Evolutionary conservation across 176 grass and related monocot species (phyloP).

Genomic region (Zea mays): Zm-B73-REFERENCE-NAM-5.0 NC_050103.1:13825001-13825500

Average conservation of each 20-base stretch:
- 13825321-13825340: not conserved
- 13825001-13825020: slow-evolving; percentile 51
- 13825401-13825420: slow-evolving; percentile 32
- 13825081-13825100: slow-evolving; percentile 74
- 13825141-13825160: slow-evolving; percentile 9
- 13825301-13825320: slow-evolving; percentile 71
- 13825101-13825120: slow-evolving; percentile 62
- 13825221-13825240: slow-evolving; percentile 62
- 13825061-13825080: slow-evolving; percentile 67
- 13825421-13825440: slow-evolving; percentile 66
- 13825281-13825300: slow-evolving; percentile 83
- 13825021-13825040: slow-evolving; percentile 47
- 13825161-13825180: not conserved
- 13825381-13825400: not conserved
- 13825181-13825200: not conserved
- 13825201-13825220: not conserved
- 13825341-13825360: not conserved
- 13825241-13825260: slow-evolving; percentile 57
- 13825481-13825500: slow-evolving; percentile 87
- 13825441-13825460: slow-evolving; percentile 69
- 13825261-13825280: slow-evolving; percentile 50
- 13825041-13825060: slow-evolving; percentile 65
- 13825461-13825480: slow-evolving; percentile 67
- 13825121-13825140: slow-evolving; percentile 70
- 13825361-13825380: not conserved